phyloP scores from a whole-genome alignment of 805 yeast genomes.

The Maudiozyma serrabonitensis region DNA sequence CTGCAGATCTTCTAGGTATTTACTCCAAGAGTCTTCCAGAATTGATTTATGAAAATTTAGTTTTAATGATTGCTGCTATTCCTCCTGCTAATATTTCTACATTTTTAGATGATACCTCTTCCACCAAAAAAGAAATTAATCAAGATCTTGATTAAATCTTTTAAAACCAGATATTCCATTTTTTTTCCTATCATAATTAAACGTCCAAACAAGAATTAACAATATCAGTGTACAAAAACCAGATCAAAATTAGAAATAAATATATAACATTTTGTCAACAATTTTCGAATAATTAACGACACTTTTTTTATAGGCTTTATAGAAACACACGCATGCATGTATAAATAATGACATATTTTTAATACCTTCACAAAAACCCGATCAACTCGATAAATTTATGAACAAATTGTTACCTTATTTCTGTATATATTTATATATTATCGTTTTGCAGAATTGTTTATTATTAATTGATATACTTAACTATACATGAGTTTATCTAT shows the following conservation, averaged over 20 bases:
- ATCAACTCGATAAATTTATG: too few species aligned
- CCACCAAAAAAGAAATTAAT: background rate
- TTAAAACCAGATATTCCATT: too few species aligned
- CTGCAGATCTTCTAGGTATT: constrained; percentile 80
- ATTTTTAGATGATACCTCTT: background rate
- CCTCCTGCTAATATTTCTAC: constrained; percentile 61
- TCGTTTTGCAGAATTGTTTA: background rate
- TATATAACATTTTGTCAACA: too few species aligned
- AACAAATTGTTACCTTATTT: background rate
- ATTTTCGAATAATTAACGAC: too few species aligned
- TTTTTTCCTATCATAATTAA: too few species aligned
- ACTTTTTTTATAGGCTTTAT: too few species aligned
- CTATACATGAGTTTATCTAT: constrained; percentile 6
- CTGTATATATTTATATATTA: background rate
- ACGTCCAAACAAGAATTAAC: too few species aligned
- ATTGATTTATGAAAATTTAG: constrained; percentile 70
- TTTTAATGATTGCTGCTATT: constrained; percentile 80
- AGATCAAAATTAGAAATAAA: too few species aligned
- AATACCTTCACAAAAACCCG: too few species aligned
- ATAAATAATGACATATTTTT: too few species aligned
- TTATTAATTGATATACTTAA: background rate
- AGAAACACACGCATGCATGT: too few species aligned
- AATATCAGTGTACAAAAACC: too few species aligned
- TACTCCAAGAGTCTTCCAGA: constrained; percentile 85
- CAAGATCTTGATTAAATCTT: background rate